A percentile compares a stretch with the other conserved stretches of the same genome.
Conservation (phyloP, 495 filamentous ascomycete species). For the Physcia stellaris region DNA sequence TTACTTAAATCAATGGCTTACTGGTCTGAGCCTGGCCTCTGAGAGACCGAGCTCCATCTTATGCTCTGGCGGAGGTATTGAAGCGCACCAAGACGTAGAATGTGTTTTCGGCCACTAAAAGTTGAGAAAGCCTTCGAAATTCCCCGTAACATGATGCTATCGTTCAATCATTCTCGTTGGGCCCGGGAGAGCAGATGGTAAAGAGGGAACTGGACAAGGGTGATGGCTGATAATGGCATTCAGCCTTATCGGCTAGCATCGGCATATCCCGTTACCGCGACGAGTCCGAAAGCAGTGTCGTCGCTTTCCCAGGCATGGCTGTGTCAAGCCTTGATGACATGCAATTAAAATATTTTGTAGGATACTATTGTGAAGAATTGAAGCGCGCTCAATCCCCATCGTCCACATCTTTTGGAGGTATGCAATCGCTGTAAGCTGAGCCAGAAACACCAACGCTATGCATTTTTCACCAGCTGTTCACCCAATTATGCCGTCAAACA, state of each 20-base stretch:
- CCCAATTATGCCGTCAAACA: no score
- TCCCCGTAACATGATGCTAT: conserved; percentile 6
- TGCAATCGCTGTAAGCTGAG: not conserved
- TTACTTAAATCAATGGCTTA: conserved; percentile 14
- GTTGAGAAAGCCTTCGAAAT: not conserved
- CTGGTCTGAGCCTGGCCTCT: conserved; percentile 57
- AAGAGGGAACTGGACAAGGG: no score
- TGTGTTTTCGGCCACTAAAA: not conserved
- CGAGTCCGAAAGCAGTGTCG: no score
- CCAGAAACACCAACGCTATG: conserved; percentile 1
- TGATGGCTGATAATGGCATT: not conserved
- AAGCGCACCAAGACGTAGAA: not conserved
- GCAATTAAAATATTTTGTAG: no score
- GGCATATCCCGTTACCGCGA: not conserved
- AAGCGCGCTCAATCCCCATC: no score
- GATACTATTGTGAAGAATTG: no score
- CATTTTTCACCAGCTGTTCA: not conserved
- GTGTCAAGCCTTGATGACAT: no score
- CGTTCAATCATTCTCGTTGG: conserved; percentile 4
- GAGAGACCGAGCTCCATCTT: conserved; percentile 47
- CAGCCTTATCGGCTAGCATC: conserved; percentile 5
- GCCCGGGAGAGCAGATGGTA: not conserved
- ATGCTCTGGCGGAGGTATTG: not conserved
- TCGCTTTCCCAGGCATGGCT: no score
- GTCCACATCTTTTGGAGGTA: no score